phyloP scores from a whole-genome alignment of 805 yeast genomes.

The Metschnikowia reukaufii region DNA sequence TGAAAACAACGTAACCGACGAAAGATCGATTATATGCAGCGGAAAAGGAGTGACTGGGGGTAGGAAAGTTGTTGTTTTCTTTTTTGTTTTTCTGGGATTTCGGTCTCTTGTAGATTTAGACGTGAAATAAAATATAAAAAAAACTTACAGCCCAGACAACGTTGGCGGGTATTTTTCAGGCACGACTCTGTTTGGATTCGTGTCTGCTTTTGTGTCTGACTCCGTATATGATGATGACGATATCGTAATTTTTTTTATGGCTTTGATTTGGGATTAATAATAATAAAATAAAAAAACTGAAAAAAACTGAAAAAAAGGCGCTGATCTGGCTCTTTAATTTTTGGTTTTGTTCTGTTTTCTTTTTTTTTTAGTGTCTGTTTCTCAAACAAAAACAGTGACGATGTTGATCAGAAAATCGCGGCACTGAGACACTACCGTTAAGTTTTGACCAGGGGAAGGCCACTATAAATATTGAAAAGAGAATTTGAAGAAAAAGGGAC shows the following conservation, averaged over 20 bases:
- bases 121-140: too few species aligned
- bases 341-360: neutral
- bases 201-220: too few species aligned
- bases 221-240: too few species aligned
- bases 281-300: too few species aligned
- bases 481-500: neutral
- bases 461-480: neutral
- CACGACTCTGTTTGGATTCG: too few species aligned
- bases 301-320: neutral
- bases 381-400: constrained; percentile 1
- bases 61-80: constrained; percentile 4
- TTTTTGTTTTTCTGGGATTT: neutral
- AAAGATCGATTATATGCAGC: neutral
- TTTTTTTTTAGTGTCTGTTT: neutral
- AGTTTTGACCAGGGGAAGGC: too few species aligned
- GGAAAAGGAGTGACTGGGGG: constrained; percentile 16
- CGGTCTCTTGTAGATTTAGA: too few species aligned
- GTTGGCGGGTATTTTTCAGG: too few species aligned
- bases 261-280: too few species aligned
- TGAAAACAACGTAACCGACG: neutral
- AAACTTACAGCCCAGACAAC: too few species aligned
- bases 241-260: too few species aligned
- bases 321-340: neutral
- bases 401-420: too few species aligned
- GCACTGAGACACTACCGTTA: neutral